Base-by-base conservation (phyloP, 2,329 filamentous ascomycete genomes). In the Bipolaris bicolor region DNA sequence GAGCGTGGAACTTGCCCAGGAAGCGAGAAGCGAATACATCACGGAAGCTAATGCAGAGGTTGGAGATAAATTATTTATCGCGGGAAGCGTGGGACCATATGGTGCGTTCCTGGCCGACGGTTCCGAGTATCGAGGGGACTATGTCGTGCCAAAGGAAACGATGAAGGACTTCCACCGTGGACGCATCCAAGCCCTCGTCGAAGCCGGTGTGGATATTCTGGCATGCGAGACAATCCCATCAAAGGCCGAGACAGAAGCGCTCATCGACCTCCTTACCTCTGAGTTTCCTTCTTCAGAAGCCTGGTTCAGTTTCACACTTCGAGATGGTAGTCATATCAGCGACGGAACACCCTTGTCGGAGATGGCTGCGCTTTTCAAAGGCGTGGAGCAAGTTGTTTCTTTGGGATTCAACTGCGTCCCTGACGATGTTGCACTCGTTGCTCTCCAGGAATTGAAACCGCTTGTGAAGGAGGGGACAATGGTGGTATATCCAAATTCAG, bases 61-160 rank as follows among this genome's bases (percentile, higher is more conserved):
- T 43, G 48, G 46, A 39, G 45, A 51, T n/a, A 24, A 58, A 13
- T 37, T 74, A 2, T 69, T 79, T 5, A 65, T 82, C 7, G 80
- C 80, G 4, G 80, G 80, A 4, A 79, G 75, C 51, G 77, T 82
- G 5, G 80, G 80, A 0, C 80, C 80, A 1, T 82, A 81, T 53
- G 80, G 80, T 11, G 80, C 80, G 6, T 82, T 75, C 52, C 70
- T 82, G 2, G 73, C 80, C 1, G 72, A 82, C 54, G 80, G 80
- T 5, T 75, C 73, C 11, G 80, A 82, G 60, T 82, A 82, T 55
- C 67, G 71, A 1, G 80, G 80, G 20, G 75, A 76, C 52, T 82
- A 82, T 59, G 36, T 45, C 1, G 37, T 77, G 1, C 40, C 66
- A 1, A 56, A 60, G 9, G 56, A 69, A 1, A 71, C 73, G 6